Evolutionary conservation across 2,329 filamentous ascomycete species (phyloP), one percentile per base, ranked within the genome.

Genomic region (Colletotrichum sp.): DNA sequence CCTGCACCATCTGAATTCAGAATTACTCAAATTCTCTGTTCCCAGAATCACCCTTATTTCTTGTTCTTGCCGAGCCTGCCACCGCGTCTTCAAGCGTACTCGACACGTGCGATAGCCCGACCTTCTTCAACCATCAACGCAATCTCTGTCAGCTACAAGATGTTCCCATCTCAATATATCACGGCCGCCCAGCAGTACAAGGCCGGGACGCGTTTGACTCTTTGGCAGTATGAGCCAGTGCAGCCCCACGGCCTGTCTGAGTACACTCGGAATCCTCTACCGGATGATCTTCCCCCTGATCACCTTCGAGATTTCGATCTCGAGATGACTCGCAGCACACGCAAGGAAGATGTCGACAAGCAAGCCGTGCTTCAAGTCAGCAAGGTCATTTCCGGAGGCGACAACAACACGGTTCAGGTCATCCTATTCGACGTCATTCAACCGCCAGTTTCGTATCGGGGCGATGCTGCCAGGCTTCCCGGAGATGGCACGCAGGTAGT

Each of bases 261-360:
- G 16, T 39, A 39, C 36, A 9, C 7, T 18, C 7, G 36, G 8
- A 39, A 16, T 10, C 39, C 39, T n/a, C 18, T 48, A 3, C 39
- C 39, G n/a, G 0, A 0, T 2, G 18, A 48, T 6, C 39, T 48
- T 6, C 39, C 3, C 3, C 39, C 39, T 48, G 18, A 1, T 48
- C 3, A 12, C 18, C 0, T 48, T 12, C 18, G 39, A 48, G 2
- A 48, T 2, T n/a, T 48, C 39, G 18, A 48, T 48, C 9, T 12
- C 0, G 18, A n/a, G 39, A 6, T 3, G 39, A 6, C 2, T 48
- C 8, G 3, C 5, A 1, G 0, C 18, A n/a, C 18, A 10, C 0
- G 9, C 9, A 48, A 48, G 39, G 39, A 48, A 48, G 39, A 48
- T 12, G 0, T 48, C 3, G 39, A 48, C 0, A 48, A 48, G 39